Conservation (phyloP, 805 yeast genomes). For the Yamadazyma ubonensis region DNA sequence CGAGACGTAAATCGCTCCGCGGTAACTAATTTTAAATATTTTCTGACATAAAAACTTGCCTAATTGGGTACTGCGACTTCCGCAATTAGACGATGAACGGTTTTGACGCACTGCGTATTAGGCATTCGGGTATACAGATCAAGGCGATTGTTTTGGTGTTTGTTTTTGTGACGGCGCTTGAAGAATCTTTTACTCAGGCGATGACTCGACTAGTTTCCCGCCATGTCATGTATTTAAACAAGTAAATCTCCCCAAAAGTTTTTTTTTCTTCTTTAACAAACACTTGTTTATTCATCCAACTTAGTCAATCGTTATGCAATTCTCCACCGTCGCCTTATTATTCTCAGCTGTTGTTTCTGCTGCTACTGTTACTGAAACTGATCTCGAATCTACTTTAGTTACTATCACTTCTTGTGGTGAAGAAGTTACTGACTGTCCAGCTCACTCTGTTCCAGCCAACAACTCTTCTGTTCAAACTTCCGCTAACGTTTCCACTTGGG, state of each 20-base stretch:
- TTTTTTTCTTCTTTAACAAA: constrained; percentile 21
- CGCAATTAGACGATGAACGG: neutral
- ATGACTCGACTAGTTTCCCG: neutral
- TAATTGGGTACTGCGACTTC: constrained; percentile 2
- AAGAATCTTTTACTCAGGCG: neutral
- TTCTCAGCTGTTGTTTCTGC: constrained; percentile 18
- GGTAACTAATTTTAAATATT: neutral
- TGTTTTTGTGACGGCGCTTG: constrained; percentile 4
- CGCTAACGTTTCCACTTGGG: constrained; percentile 37
- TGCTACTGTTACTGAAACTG: constrained; percentile 34
- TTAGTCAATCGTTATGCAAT: constrained; percentile 43
- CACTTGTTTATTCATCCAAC: constrained; percentile 24
- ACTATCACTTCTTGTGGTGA: constrained; percentile 49
- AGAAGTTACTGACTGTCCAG: constrained; percentile 51
- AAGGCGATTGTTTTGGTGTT: constrained; percentile 5
- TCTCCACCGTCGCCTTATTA: constrained; percentile 21
- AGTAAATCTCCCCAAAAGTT: neutral
- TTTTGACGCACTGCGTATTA: neutral
- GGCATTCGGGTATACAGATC: constrained; percentile 1
- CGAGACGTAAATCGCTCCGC: neutral
- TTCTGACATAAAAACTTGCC: neutral
- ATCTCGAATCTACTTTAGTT: constrained; percentile 37
- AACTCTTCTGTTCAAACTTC: constrained; percentile 20
- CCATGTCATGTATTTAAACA: constrained; percentile 3
- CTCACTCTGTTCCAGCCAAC: constrained; percentile 16